A percentile compares a stretch with the other conserved stretches of the same genome.
Evolutionary conservation across 1,284 basidiomycete species (phyloP).

Genomic region (Tylopilus sp.): DNA sequence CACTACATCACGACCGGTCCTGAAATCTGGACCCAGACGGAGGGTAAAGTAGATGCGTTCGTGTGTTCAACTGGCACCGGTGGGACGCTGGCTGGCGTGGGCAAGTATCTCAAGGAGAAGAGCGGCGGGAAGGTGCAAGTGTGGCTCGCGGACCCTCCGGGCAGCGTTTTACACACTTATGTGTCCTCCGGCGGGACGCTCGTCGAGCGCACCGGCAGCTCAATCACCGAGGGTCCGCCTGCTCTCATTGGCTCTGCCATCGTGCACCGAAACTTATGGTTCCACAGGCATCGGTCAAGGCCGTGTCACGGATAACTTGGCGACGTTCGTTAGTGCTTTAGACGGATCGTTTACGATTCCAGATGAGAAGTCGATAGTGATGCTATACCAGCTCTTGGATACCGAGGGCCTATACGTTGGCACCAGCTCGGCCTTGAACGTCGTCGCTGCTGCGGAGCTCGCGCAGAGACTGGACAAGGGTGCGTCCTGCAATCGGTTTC

Average conservation of each 20-base stretch:
- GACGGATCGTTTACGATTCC: conserved; percentile 83
- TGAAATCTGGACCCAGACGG: conserved; percentile 92
- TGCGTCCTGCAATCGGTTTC: conserved; percentile 30
- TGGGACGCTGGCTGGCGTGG: conserved; percentile 89
- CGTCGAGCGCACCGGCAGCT: conserved; percentile 77
- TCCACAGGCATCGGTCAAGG: conserved; percentile 90
- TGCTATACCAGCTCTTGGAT: conserved; percentile 92
- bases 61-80: conserved; percentile 94
- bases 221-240: conserved; percentile 89
- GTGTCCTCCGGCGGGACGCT: conserved; percentile 79
- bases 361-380: conserved; percentile 86
- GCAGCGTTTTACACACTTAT: conserved; percentile 87
- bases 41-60: conserved; percentile 82
- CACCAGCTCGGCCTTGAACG: conserved; percentile 94
- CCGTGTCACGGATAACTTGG: conserved; percentile 91
- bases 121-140: conserved; percentile 78
- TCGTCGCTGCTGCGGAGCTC: conserved; percentile 88
- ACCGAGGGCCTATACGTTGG: conserved; percentile 94
- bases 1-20: conserved; percentile 93
- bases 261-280: conserved; percentile 6
- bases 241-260: neutral
- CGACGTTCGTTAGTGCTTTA: conserved; percentile 75
- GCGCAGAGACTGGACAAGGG: conserved; percentile 82
- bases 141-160: conserved; percentile 96
- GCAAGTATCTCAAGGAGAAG: conserved; percentile 82